Evolutionary conservation across 2,329 filamentous ascomycete species (phyloP).

Genomic region (Nothophoma quercina): DNA sequence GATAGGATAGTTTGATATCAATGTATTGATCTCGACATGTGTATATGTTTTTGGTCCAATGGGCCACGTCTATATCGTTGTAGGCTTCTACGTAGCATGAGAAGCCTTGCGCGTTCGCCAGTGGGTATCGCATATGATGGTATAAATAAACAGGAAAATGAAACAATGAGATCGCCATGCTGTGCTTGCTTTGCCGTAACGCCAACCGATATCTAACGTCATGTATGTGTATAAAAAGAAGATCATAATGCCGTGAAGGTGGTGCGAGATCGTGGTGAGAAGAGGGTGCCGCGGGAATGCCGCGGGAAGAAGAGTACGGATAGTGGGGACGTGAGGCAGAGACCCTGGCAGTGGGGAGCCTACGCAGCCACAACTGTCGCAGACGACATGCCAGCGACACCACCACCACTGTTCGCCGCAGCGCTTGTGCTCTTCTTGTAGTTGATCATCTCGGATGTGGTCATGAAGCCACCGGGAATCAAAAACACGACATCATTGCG

Average conservation of each 20-base stretch:
- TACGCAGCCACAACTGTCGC: constrained; percentile 32
- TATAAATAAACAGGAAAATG: constrained; percentile 3
- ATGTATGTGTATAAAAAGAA: constrained; percentile 2
- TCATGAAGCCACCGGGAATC: constrained; percentile 65
- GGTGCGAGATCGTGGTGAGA: neutral
- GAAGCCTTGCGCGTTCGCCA: constrained; percentile 45
- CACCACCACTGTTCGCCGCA: constrained; percentile 12
- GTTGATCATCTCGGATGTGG: constrained; percentile 63
- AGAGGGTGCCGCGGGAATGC: constrained; percentile 7
- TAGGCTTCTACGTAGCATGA: constrained; percentile 39
- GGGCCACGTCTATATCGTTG: constrained; percentile 35
- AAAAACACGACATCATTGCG: constrained; percentile 65
- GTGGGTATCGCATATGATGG: constrained; percentile 39
- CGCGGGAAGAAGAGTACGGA: constrained; percentile 6
- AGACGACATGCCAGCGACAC: constrained; percentile 12
- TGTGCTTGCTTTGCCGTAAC: constrained; percentile 12
- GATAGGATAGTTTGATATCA: neutral
- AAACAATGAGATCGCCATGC: constrained; percentile 3
- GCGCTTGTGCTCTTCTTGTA: constrained; percentile 42
- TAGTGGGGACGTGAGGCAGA: constrained; percentile 14
- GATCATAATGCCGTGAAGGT: neutral
- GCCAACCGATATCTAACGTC: constrained; percentile 4
- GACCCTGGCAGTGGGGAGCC: constrained; percentile 3
- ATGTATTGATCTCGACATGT: constrained; percentile 19
- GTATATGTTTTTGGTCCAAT: constrained; percentile 44